phyloP scores from a whole-genome alignment of 768 basidiomycete genomes.

The Chlorophyllum brunneum region DNA sequence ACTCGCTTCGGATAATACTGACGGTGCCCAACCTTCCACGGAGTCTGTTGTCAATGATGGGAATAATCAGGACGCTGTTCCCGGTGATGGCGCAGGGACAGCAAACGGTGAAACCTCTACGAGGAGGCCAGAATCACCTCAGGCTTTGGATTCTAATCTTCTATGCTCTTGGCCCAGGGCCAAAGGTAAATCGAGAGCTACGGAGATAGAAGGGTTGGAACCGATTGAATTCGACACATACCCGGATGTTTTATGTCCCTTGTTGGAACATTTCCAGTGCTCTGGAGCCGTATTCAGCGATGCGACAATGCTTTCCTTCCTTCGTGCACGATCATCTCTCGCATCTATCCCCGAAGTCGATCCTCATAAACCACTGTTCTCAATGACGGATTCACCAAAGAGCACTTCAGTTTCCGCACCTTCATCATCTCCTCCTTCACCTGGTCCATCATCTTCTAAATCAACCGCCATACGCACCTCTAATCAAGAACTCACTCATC shows the following conservation, averaged over 20 bases:
- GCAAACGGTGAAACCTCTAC: background rate
- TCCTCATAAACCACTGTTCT: no score
- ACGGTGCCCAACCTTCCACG: no score
- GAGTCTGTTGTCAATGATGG: no score
- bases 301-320: conserved; percentile 4
- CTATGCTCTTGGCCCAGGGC: background rate
- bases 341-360: no score
- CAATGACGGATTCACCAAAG: no score
- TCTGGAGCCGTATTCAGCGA: conserved; percentile 8
- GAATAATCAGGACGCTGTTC: no score
- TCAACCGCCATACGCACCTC: background rate
- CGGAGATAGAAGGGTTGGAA: background rate
- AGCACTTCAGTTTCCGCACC: background rate
- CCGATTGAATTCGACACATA: background rate
- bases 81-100: no score
- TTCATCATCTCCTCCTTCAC: background rate
- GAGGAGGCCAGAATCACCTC: background rate
- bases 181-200: conserved; percentile 5
- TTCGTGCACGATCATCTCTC: conserved; percentile 9
- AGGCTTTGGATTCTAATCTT: background rate
- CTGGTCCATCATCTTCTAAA: background rate
- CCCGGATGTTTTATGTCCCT: conserved; percentile 1
- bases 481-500: background rate
- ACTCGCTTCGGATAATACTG: no score
- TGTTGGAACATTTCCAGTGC: conserved; percentile 10